Base-by-base conservation (phyloP, 148 eudicot genomes). In the Camellia sinensis region DNA sequence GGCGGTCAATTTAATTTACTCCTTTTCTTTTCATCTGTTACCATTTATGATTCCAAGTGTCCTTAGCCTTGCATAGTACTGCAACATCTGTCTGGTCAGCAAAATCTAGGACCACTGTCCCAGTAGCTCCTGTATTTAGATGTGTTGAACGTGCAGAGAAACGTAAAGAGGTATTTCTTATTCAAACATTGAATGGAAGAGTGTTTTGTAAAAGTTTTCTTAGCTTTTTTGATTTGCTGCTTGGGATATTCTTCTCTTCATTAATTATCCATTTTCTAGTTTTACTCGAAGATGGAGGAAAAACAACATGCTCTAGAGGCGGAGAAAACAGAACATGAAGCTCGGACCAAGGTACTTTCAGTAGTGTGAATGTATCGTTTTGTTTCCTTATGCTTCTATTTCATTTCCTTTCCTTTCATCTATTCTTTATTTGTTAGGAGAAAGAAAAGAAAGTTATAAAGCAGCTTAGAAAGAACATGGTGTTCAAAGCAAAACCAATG, bases 271-370 rank as follows among this genome's bases (percentile, higher is more conserved):
- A 18, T 9, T 78, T 81, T 81, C 57, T 79, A 97, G 99, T 97
- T 82, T 82, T 92, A 92, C 82, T 68, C 88, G 15, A 94, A 92
- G 86, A 76, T 97, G 88, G 97, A 85, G 82, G 95, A 92, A 83
- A 97, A 92, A 75, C 97, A 93, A 72, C 85, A 87, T 73, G 99
- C 99, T 48, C 59, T 97, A 65, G 97, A 92, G 89, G 91, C 83
- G 73, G 99, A 94, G 85, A 92, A 92, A 81, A 85, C 68, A 61
- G 94, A 94, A 78, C 87, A 87, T 82, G 91, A 89, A 86, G 94
- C 95, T 76, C 91, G 98, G 85, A 91, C 88, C 67, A 97, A 91
- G 97, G 99, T 97, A 90, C 15, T 45, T 73, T 72, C 69, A 46
- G 82, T 40, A 43, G 5, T 59, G 18, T 62, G 13, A 15, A 15